These are phyloP conservation scores for Starmerella asiatica DNA, from an alignment of 805 yeast genomes.

Conservation along the genomic window DNA sequence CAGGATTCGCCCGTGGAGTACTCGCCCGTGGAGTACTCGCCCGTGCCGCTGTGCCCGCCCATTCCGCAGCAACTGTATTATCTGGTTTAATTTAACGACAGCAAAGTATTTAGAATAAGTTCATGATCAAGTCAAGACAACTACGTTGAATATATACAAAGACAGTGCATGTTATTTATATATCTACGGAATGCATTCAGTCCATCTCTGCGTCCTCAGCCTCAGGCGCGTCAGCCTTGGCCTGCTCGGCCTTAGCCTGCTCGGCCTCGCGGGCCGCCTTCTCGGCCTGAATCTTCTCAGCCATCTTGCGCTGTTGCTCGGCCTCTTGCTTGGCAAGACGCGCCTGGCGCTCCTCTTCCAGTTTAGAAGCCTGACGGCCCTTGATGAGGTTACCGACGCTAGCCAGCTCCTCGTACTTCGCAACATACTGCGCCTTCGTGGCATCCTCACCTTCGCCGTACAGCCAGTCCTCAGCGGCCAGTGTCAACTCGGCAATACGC, in stretches of 20 bases:
- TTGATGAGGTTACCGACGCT: constrained; percentile 86
- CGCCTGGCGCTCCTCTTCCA: constrained; percentile 90
- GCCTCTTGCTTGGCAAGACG: constrained; percentile 78
- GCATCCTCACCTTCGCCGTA: constrained; percentile 96
- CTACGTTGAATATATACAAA: too few relatives aligned
- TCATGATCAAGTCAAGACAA: too few relatives aligned
- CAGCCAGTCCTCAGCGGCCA: constrained; percentile 93
- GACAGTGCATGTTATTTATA: background rate
- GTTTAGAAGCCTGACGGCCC: constrained; percentile 87
- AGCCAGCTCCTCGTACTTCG: constrained; percentile 94
- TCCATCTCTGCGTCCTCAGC: constrained; percentile 23
- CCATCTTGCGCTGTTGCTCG: constrained; percentile 65
- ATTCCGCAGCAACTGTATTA: too few relatives aligned
- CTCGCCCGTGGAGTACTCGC: too few relatives aligned
- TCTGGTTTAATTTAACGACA: too few relatives aligned
- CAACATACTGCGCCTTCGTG: constrained; percentile 90
- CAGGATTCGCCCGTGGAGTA: too few relatives aligned
- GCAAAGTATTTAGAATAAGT: too few relatives aligned
- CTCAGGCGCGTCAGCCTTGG: too few relatives aligned
- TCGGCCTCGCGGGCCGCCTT: constrained; percentile 43
- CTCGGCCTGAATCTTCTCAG: constrained; percentile 69
- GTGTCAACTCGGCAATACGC: constrained; percentile 56
- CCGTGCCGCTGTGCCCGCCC: too few relatives aligned
- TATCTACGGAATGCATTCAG: background rate
- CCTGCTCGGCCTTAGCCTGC: constrained; percentile 25